Conservation (phyloP, 169 alveolate genomes). For the Plasmodium chabaudi region DNA sequence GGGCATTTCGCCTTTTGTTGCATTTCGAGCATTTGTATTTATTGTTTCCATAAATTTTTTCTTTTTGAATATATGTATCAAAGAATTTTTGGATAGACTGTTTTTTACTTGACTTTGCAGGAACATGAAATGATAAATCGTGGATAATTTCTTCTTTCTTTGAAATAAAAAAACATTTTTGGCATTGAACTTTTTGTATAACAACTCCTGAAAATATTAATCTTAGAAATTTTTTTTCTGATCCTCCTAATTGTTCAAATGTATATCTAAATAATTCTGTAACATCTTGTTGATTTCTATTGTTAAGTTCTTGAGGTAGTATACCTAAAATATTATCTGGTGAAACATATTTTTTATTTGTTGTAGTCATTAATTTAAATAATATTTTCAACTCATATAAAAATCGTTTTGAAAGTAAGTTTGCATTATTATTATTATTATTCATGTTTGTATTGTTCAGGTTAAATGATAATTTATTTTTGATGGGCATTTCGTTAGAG, state of each 20-base stretch:
- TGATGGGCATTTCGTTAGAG: background rate
- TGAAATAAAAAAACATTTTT: conserved; percentile 78
- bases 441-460: background rate
- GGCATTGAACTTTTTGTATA: conserved; percentile 83
- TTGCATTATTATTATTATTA: too few relatives aligned
- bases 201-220: conserved; percentile 86
- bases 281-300: conserved; percentile 86
- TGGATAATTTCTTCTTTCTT: conserved; percentile 82
- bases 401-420: background rate
- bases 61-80: conserved; percentile 81
- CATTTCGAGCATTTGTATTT: conserved; percentile 84
- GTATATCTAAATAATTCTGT: conserved; percentile 82
- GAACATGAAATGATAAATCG: conserved; percentile 83
- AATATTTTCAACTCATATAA: conserved; percentile 55
- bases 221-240: conserved; percentile 78
- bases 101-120: conserved; percentile 33
- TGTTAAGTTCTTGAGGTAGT: conserved; percentile 79
- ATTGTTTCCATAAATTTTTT: conserved; percentile 84
- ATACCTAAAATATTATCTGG: conserved; percentile 77
- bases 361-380: conserved; percentile 78
- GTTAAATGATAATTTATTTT: background rate
- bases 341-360: conserved; percentile 72
- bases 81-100: conserved; percentile 82
- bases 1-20: conserved; percentile 82
- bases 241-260: conserved; percentile 82